phyloP scores from a whole-genome alignment of 2,329 filamentous ascomycete species.

The Fusarium euwallaceae region DNA sequence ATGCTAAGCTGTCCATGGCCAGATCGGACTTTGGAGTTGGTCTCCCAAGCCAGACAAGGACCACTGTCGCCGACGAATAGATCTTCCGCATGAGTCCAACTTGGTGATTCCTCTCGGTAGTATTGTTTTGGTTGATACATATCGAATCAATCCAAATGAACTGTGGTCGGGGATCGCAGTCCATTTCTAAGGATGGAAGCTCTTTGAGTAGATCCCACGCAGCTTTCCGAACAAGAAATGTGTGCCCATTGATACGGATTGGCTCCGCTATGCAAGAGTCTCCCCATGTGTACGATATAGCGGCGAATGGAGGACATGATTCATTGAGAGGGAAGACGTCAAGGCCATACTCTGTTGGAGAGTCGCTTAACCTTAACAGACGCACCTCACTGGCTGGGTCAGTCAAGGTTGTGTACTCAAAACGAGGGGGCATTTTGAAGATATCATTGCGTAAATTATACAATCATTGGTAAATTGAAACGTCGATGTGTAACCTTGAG shows the following conservation, averaged over 20 bases:
- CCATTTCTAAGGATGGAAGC: neutral
- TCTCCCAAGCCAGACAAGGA: neutral
- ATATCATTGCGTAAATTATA: neutral
- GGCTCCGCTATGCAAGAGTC: neutral
- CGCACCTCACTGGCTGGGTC: neutral
- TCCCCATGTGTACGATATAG: neutral
- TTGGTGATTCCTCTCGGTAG: neutral
- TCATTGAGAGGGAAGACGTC: neutral
- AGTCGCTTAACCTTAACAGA: neutral
- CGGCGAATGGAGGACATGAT: neutral
- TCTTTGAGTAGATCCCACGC: neutral
- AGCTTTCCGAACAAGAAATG: neutral
- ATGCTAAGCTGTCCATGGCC: neutral
- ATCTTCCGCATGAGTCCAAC: neutral
- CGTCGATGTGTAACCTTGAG: neutral
- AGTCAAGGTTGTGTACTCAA: neutral
- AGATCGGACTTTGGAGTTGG: neutral
- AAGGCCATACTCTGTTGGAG: neutral
- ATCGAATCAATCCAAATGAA: neutral
- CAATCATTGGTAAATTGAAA: neutral
- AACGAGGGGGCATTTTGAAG: neutral
- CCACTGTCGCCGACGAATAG: neutral
- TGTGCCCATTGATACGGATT: neutral
- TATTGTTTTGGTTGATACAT: neutral
- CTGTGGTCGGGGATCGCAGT: neutral